Percentiles rank a stretch among this genome's conserved stretches.
Evolutionary conservation across 176 grass and related monocot species (phyloP).

Genomic region (Ensete ventricosum): DNA sequence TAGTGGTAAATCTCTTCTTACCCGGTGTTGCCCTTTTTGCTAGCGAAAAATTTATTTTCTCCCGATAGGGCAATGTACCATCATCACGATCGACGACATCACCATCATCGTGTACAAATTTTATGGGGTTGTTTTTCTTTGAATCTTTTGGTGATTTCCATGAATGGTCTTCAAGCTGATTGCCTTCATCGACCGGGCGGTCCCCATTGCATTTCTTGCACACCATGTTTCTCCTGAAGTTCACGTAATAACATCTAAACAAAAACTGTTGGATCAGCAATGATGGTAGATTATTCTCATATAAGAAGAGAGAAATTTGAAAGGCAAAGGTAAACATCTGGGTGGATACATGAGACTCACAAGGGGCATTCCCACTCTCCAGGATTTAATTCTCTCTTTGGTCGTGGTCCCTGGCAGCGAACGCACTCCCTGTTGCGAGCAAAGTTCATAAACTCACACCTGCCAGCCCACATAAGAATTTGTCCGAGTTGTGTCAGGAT

Average conservation of each 20-base stretch:
- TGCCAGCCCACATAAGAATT: slow-evolving; percentile 22
- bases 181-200: slow-evolving; percentile 33
- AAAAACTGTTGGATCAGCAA: slow-evolving; percentile 13
- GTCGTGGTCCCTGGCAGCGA: slow-evolving; percentile 58
- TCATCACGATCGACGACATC: slow-evolving; percentile 13
- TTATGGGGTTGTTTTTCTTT: slow-evolving; percentile 15
- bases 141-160: slow-evolving; percentile 21
- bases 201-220: slow-evolving; percentile 43
- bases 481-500: background rate
- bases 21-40: slow-evolving; percentile 17
- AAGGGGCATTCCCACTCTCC: slow-evolving; percentile 86
- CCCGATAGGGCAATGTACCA: slow-evolving; percentile 21
- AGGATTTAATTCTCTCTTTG: slow-evolving; percentile 52
- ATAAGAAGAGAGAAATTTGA: background rate
- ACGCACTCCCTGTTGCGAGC: slow-evolving; percentile 64
- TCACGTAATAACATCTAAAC: slow-evolving; percentile 45
- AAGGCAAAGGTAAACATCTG: background rate
- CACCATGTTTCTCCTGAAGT: slow-evolving; percentile 43
- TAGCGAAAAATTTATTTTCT: slow-evolving; percentile 20
- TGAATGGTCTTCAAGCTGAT: slow-evolving; percentile 11
- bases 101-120: slow-evolving; percentile 4
- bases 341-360: slow-evolving; percentile 28
- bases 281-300: background rate
- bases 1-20: slow-evolving; percentile 33
- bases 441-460: slow-evolving; percentile 84